These are phyloP conservation scores for Microbotryum violaceum DNA, from an alignment of 1,284 basidiomycete genomes.

Conservation along the genomic window DNA sequence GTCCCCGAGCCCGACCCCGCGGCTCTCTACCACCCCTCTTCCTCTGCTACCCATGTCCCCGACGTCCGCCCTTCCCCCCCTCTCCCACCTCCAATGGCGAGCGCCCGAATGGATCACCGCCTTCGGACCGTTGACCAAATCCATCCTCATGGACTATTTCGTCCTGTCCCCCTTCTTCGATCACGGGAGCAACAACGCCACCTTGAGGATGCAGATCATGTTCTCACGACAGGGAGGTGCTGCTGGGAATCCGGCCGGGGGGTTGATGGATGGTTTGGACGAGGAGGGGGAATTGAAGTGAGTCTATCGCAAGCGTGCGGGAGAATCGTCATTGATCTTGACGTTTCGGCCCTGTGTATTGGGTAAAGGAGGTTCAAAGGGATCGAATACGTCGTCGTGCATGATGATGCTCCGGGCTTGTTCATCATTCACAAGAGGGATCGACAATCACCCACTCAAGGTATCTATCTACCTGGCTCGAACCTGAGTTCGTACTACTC, in stretches of 20 bases:
- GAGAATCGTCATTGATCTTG: too few species aligned
- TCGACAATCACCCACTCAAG: slow-evolving; percentile 66
- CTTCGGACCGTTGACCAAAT: slow-evolving; percentile 33
- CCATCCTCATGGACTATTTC: slow-evolving; percentile 79
- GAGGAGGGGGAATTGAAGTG: slow-evolving; percentile 73
- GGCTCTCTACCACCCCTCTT: too few species aligned
- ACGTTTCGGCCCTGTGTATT: too few species aligned
- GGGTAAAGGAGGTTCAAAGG: slow-evolving; percentile 56
- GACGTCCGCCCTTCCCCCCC: background rate
- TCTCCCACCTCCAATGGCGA: slow-evolving; percentile 34
- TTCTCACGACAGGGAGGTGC: slow-evolving; percentile 10
- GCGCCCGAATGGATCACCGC: slow-evolving; percentile 33
- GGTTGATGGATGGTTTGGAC: slow-evolving; percentile 52
- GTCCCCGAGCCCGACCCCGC: too few species aligned
- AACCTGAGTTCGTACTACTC: background rate
- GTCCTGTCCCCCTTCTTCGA: slow-evolving; percentile 79
- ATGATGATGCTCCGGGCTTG: slow-evolving; percentile 63
- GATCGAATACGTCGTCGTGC: slow-evolving; percentile 70
- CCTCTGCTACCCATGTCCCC: too few species aligned
- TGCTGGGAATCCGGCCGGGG: slow-evolving; percentile 52
- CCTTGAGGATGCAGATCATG: slow-evolving; percentile 69
- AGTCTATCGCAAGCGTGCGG: slow-evolving; percentile 30
- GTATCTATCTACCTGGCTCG: slow-evolving; percentile 41
- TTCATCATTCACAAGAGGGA: slow-evolving; percentile 81
- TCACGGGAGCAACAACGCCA: slow-evolving; percentile 79